Evolutionary conservation across 257 asterid species (phyloP), one percentile per base, ranked within the genome.

Genomic region (Lycium ferocissimum): DNA sequence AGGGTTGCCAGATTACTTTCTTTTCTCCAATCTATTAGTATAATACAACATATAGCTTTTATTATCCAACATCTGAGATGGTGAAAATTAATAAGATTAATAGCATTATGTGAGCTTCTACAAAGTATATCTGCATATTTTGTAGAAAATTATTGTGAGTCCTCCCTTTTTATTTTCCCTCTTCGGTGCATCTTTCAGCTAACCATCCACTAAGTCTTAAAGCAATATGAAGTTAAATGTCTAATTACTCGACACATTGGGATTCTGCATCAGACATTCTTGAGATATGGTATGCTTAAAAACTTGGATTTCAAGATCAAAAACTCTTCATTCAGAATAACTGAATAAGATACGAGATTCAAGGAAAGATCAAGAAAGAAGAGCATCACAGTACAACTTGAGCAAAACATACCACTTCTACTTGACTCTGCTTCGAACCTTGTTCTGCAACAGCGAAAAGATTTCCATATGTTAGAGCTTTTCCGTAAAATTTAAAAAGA

Each of bases 381-480:
- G 78, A 75, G 63, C 83, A 59, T 20, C 63, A 72, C 18, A 62
- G 69, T 20, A 59, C 38, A 40, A 69, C 26, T 49, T 83, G 81
- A 56, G 26, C 87, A 85, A 13, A 43, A 82, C 91, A 47, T 91
- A 95, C 98, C 91, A 83, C 79, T 26, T 91, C 87, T 45, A 70
- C 85, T 63, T 86, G 89, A 80, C 75, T 90, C 87, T 88, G 89
- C 86, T 57, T 86, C 85, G 78, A 91, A 83, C 85, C 88, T 85
- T 87, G 85, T 37, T 92, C 99, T 94, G 94, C 96, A 86, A 78
- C 49, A 84, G 40, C 65, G 61, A 59, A 84, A 80, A 82, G 57
- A 79, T 58, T 70, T 83, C 80, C 75, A 82, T 38, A 22, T 33
- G 76, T 85, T 75, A 90, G 84, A 79, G 26, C 51, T 67, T 83